These are phyloP conservation scores for Colletotrichum phormii DNA, from an alignment of 2,329 filamentous ascomycete genomes.

Conservation along the genomic window DNA sequence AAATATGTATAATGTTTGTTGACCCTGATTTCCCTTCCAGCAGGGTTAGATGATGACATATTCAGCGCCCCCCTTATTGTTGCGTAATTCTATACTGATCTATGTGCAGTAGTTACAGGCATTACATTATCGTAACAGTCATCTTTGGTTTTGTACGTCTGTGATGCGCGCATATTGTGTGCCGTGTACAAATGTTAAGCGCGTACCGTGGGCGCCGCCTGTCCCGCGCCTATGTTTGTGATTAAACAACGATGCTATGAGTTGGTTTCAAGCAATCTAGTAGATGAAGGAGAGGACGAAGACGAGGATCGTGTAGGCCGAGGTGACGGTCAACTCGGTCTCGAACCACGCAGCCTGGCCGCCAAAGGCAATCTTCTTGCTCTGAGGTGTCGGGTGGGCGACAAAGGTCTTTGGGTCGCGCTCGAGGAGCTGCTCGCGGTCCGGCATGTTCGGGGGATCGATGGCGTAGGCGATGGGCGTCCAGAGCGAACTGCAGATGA, in stretches of 20 bases:
- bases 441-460: conserved; percentile 67
- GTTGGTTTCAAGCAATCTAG: background rate
- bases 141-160: conserved; percentile 28
- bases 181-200: conserved; percentile 1
- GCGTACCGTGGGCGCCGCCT: conserved; percentile 15
- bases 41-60: conserved; percentile 1
- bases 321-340: conserved; percentile 63
- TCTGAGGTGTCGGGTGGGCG: conserved; percentile 61
- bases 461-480: conserved; percentile 71
- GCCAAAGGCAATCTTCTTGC: conserved; percentile 67
- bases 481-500: conserved; percentile 66
- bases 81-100: conserved; percentile 34
- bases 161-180: conserved; percentile 2
- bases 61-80: background rate
- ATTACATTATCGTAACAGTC: conserved; percentile 38
- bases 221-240: conserved; percentile 17
- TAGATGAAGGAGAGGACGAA: conserved; percentile 59
- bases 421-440: conserved; percentile 66
- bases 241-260: background rate
- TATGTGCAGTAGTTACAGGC: conserved; percentile 36
- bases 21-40: conserved; percentile 8
- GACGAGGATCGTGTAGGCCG: conserved; percentile 60
- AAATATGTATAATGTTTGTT: conserved; percentile 6
- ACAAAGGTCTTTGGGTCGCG: conserved; percentile 66
- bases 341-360: conserved; percentile 67